These are phyloP conservation scores for Phytopythium kandeliae DNA, from an alignment of 352 stramenopile species.

Conservation along the genomic window DNA sequence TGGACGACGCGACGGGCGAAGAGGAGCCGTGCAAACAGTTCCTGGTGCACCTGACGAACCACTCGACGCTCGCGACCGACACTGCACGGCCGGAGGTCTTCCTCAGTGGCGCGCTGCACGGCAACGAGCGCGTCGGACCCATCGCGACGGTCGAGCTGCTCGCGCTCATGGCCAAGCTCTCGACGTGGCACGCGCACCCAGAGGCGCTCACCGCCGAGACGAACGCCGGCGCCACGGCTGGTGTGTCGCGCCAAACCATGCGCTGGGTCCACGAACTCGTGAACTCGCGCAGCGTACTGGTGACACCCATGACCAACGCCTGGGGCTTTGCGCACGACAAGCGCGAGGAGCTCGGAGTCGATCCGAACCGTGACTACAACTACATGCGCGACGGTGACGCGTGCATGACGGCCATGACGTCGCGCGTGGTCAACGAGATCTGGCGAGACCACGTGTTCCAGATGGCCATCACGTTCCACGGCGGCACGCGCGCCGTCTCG, in stretches of 20 bases:
- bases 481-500: conserved; percentile 93
- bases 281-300: conserved; percentile 74
- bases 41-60: conserved; percentile 86
- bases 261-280: conserved; percentile 78
- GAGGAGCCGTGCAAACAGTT: conserved; percentile 72
- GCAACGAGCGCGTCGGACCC: conserved; percentile 93
- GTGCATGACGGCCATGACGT: conserved; percentile 96
- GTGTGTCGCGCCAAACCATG: conserved; percentile 40
- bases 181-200: conserved; percentile 25
- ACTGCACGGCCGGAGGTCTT: conserved; percentile 91
- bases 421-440: conserved; percentile 95
- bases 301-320: conserved; percentile 93
- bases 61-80: conserved; percentile 67
- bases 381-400: conserved; percentile 82
- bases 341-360: conserved; percentile 84
- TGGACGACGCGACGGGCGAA: conserved; percentile 30
- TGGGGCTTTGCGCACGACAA: conserved; percentile 87
- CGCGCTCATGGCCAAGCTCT: conserved; percentile 75
- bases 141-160: conserved; percentile 88
- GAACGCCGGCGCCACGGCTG: conserved; percentile 8
- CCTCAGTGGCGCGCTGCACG: conserved; percentile 95
- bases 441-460: conserved; percentile 97
- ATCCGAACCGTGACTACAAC: conserved; percentile 99
- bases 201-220: neutral
- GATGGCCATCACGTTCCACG: conserved; percentile 97